Evolutionary conservation across 2,329 filamentous ascomycete genomes (phyloP).

Genomic region (Fusarium tuaranense): DNA sequence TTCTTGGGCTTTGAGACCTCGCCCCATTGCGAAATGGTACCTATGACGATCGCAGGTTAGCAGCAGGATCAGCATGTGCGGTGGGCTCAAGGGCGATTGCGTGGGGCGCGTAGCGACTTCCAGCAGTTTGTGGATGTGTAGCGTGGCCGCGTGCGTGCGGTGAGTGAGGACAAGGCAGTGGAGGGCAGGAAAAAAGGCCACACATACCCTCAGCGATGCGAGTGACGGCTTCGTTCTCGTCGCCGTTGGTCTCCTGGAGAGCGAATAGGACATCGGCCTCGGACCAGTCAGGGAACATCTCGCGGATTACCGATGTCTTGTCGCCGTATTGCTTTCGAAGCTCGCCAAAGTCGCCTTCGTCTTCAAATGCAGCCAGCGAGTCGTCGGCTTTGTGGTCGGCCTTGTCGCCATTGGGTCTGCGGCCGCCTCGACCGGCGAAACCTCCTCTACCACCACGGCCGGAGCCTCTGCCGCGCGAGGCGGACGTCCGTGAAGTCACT

Average conservation of each 20-base stretch:
- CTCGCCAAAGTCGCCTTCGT: slow-evolving; percentile 90
- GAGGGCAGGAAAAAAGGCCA: slow-evolving; percentile 22
- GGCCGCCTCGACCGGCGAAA: slow-evolving; percentile 78
- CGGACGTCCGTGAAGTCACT: slow-evolving; percentile 84
- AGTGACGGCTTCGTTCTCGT: slow-evolving; percentile 79
- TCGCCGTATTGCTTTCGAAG: slow-evolving; percentile 89
- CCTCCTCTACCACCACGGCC: slow-evolving; percentile 86
- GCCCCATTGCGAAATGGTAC: slow-evolving; percentile 84
- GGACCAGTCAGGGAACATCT: slow-evolving; percentile 96
- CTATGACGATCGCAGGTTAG: slow-evolving; percentile 58
- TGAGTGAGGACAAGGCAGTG: slow-evolving; percentile 16
- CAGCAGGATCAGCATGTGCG: slow-evolving; percentile 11
- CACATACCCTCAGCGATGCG: slow-evolving; percentile 81
- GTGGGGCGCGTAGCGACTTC: slow-evolving; percentile 14
- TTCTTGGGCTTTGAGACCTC: slow-evolving; percentile 87
- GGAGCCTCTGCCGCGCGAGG: slow-evolving; percentile 90
- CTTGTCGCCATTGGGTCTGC: slow-evolving; percentile 81
- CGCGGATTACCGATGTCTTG: slow-evolving; percentile 85
- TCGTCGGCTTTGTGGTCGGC: slow-evolving; percentile 67
- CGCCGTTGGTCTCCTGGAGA: slow-evolving; percentile 87
- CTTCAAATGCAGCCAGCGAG: slow-evolving; percentile 71
- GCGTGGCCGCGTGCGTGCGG: slow-evolving; percentile 31
- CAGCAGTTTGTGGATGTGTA: slow-evolving; percentile 18
- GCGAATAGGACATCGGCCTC: slow-evolving; percentile 95
- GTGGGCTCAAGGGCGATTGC: neutral